Conservation (phyloP, 2,329 filamentous ascomycete genomes). For the Alternaria viburni region DNA sequence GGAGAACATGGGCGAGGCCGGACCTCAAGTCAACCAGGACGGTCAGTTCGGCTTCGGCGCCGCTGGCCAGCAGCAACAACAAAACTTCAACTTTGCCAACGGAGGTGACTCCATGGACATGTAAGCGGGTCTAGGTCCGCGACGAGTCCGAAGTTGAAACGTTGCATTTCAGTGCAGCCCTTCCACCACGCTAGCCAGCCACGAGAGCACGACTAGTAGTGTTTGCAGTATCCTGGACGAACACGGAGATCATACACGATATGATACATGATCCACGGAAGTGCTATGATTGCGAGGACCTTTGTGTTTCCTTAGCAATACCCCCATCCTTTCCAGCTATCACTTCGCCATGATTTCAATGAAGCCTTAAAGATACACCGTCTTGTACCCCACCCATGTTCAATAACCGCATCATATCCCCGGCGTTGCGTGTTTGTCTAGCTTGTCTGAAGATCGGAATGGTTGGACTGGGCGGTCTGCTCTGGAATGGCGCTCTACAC, state of each 20-base stretch:
- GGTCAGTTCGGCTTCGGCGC: slow-evolving; percentile 82
- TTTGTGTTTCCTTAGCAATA: slow-evolving; percentile 31
- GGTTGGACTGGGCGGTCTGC: slow-evolving; percentile 30
- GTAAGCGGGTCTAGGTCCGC: slow-evolving; percentile 53
- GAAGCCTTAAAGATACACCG: slow-evolving; percentile 51
- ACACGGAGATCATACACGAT: slow-evolving; percentile 28
- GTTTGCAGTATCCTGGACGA: slow-evolving; percentile 16
- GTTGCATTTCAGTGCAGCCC: slow-evolving; percentile 10
- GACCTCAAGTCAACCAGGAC: slow-evolving; percentile 72
- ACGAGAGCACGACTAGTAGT: slow-evolving; percentile 13
- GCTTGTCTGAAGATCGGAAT: slow-evolving; percentile 31
- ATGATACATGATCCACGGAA: slow-evolving; percentile 36
- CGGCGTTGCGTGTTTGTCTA: slow-evolving; percentile 45
- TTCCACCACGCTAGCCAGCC: slow-evolving; percentile 10
- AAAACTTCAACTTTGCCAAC: slow-evolving; percentile 93
- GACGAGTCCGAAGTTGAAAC: slow-evolving; percentile 14
- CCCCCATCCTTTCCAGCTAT: slow-evolving; percentile 27
- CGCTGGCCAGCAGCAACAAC: slow-evolving; percentile 64
- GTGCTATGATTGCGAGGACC: slow-evolving; percentile 20
- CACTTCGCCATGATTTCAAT: slow-evolving; percentile 44
- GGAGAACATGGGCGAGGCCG: slow-evolving; percentile 79
- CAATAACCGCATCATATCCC: slow-evolving; percentile 51
- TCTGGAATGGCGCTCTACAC: slow-evolving; percentile 19
- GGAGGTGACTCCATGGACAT: slow-evolving; percentile 77
- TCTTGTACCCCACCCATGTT: slow-evolving; percentile 48